These are phyloP conservation scores for Vitis vinifera DNA, from an alignment of 164 flowering plant genomes.

Conservation along the genomic window DNA sequence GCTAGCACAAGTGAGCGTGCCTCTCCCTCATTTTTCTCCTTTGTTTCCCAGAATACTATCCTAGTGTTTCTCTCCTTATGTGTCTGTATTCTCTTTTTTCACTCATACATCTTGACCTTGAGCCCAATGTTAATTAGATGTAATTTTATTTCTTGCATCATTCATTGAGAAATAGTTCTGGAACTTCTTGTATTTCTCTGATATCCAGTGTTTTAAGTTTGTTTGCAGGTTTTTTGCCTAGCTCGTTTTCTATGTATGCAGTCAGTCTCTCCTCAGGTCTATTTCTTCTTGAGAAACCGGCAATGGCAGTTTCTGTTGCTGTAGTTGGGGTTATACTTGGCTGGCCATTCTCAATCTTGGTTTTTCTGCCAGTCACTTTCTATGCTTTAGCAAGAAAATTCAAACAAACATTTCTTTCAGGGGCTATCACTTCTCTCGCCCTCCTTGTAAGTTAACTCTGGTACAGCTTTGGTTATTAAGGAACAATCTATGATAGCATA, in stretches of 20 bases:
- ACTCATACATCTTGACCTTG: neutral
- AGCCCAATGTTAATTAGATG: neutral
- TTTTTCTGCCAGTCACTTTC: constrained; percentile 72
- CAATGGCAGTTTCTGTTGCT: constrained; percentile 76
- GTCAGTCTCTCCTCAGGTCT: constrained; percentile 85
- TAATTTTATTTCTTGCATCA: neutral
- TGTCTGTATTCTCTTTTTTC: neutral
- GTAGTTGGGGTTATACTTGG: constrained; percentile 88
- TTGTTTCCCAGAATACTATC: neutral
- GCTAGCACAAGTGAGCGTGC: constrained; percentile 90
- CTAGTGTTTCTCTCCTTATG: neutral
- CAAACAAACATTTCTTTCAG: constrained; percentile 68
- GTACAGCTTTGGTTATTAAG: neutral
- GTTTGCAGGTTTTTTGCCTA: constrained; percentile 86
- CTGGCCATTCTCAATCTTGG: constrained; percentile 96
- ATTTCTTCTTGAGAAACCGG: constrained; percentile 73
- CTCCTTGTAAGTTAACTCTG: constrained; percentile 61
- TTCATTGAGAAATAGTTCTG: too few relatives aligned
- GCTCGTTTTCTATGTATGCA: constrained; percentile 98
- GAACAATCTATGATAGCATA: neutral
- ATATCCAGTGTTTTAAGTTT: constrained; percentile 8
- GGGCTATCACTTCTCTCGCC: constrained; percentile 54
- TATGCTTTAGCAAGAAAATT: constrained; percentile 63
- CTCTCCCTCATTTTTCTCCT: constrained; percentile 1
- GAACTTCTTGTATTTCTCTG: neutral